phyloP scores from a whole-genome alignment of 2,329 filamentous ascomycete genomes.

The Didymella lethalis region DNA sequence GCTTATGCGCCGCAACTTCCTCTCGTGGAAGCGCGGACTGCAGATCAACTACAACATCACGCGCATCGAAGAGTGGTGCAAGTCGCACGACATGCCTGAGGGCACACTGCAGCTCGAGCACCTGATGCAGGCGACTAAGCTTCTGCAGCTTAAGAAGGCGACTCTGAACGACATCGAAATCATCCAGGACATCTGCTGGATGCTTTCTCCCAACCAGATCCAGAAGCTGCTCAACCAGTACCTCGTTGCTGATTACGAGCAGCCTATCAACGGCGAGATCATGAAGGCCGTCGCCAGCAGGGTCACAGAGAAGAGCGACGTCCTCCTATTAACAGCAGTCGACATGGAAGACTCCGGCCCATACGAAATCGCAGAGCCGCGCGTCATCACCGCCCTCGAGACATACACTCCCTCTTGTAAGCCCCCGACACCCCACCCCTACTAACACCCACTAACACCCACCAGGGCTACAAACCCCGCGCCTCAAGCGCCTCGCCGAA shows the following conservation, averaged over 20 bases:
- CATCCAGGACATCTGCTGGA: constrained; percentile 99
- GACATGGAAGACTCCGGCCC: constrained; percentile 99
- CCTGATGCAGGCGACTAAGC: constrained; percentile 99
- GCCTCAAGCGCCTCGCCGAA: constrained; percentile 94
- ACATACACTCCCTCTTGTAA: constrained; percentile 98
- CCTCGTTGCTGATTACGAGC: constrained; percentile 97
- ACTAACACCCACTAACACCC: neutral
- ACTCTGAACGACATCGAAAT: constrained; percentile 99
- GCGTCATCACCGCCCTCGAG: constrained; percentile 93
- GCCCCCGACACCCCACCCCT: constrained; percentile 47
- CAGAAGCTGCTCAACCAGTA: constrained; percentile 99
- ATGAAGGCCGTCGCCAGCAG: constrained; percentile 99
- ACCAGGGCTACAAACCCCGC: constrained; percentile 93
- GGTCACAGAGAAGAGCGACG: constrained; percentile 98
- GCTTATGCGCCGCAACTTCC: constrained; percentile 96
- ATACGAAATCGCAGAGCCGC: constrained; percentile 96
- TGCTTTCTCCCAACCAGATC: constrained; percentile 98
- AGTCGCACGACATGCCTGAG: constrained; percentile 99
- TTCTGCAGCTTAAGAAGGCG: constrained; percentile 97
- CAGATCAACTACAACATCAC: constrained; percentile 99
- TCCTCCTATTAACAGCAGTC: constrained; percentile 89
- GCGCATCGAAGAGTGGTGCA: constrained; percentile 99
- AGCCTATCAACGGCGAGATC: constrained; percentile 98
- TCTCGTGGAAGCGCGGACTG: constrained; percentile 98
- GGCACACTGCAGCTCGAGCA: constrained; percentile 97